A percentile compares a stretch with the other conserved stretches of the same genome.
These are phyloP conservation scores for Aphanoascus verrucosus DNA, from an alignment of 2,329 filamentous ascomycete species.

Conservation along the genomic window DNA sequence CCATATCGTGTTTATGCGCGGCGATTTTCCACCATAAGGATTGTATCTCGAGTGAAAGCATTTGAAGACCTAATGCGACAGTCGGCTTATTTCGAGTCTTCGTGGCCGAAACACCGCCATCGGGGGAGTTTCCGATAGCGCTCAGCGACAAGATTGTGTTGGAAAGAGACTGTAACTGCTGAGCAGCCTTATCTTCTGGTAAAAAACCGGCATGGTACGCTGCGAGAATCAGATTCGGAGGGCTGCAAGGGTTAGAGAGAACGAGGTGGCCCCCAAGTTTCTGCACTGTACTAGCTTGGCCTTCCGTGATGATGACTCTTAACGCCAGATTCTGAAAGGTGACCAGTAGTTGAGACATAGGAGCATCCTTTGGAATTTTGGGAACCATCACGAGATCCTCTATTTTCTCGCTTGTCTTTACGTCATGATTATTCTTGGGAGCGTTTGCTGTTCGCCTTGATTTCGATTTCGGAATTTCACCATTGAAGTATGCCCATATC, in stretches of 20 bases:
- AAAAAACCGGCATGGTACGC: constrained; percentile 30
- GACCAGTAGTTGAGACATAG: constrained; percentile 8
- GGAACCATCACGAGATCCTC: constrained; percentile 22
- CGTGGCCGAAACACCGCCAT: neutral
- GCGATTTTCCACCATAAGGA: constrained; percentile 35
- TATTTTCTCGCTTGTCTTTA: constrained; percentile 13
- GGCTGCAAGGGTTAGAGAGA: constrained; percentile 29
- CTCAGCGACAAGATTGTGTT: constrained; percentile 31
- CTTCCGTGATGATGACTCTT: constrained; percentile 29
- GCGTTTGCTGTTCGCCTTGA: constrained; percentile 2
- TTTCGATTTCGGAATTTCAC: constrained; percentile 8
- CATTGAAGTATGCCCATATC: constrained; percentile 26
- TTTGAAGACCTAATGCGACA: constrained; percentile 28
- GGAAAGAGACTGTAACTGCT: constrained; percentile 37
- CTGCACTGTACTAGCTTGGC: constrained; percentile 25
- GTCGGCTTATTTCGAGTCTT: constrained; percentile 22
- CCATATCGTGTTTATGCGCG: constrained; percentile 32
- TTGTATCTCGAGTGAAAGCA: constrained; percentile 34
- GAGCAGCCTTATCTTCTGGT: constrained; percentile 31
- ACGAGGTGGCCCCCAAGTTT: constrained; percentile 26
- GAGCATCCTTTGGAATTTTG: constrained; percentile 2
- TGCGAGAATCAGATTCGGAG: constrained; percentile 30
- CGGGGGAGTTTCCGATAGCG: constrained; percentile 16
- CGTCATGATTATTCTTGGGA: neutral
- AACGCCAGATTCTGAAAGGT: constrained; percentile 34